phyloP scores from a whole-genome alignment of 208 protist species.

The Novymonas esmeraldas region DNA sequence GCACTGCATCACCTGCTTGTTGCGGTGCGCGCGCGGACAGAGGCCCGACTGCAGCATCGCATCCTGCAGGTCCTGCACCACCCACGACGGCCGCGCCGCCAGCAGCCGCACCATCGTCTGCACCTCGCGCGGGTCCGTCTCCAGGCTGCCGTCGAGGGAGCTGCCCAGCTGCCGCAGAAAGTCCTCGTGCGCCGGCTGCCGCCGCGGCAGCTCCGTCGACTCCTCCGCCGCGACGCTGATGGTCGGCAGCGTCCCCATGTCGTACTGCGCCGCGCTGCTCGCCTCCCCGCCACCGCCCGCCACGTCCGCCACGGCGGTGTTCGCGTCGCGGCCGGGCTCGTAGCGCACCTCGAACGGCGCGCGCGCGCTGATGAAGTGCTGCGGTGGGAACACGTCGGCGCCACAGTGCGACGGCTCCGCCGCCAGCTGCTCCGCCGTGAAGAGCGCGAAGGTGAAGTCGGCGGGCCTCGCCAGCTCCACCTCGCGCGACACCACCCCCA shows the following conservation, averaged over 20 bases:
- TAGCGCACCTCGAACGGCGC: slow-evolving; percentile 55
- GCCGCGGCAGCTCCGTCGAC: slow-evolving; percentile 37
- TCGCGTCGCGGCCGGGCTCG: slow-evolving; percentile 42
- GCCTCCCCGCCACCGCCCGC: background rate
- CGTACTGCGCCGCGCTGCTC: slow-evolving; percentile 5
- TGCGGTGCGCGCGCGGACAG: slow-evolving; percentile 66
- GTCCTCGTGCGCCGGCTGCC: slow-evolving; percentile 34
- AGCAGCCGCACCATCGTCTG: slow-evolving; percentile 48
- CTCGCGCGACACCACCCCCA: slow-evolving; percentile 83
- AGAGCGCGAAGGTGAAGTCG: slow-evolving; percentile 73
- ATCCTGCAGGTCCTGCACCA: slow-evolving; percentile 45
- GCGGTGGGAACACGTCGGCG: slow-evolving; percentile 63
- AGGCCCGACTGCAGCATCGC: slow-evolving; percentile 64
- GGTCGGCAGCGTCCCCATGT: slow-evolving; percentile 39
- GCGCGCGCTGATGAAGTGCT: slow-evolving; percentile 52
- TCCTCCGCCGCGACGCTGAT: slow-evolving; percentile 39
- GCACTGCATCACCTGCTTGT: slow-evolving; percentile 64
- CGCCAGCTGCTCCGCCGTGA: slow-evolving; percentile 35
- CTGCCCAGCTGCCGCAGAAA: slow-evolving; percentile 26
- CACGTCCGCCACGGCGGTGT: slow-evolving; percentile 35
- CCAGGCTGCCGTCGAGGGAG: slow-evolving; percentile 32
- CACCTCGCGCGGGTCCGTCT: slow-evolving; percentile 55
- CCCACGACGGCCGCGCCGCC: slow-evolving; percentile 68
- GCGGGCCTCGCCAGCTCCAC: slow-evolving; percentile 67
- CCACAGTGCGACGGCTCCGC: slow-evolving; percentile 43